phyloP scores from a whole-genome alignment of 2,329 filamentous ascomycete species.

The Cladophialophora carrionii region DNA sequence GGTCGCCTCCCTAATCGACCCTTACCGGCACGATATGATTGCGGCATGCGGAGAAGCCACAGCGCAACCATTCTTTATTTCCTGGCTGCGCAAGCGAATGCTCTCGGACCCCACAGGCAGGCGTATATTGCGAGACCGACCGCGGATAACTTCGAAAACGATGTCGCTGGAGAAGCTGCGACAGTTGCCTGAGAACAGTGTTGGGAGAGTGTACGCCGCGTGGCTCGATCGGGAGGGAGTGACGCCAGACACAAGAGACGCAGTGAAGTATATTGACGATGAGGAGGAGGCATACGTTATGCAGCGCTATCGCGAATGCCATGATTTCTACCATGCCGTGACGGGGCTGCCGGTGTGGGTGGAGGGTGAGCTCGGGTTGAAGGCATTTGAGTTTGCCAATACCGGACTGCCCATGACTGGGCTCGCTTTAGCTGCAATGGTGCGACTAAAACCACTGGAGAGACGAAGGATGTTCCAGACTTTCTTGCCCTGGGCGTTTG shows the following conservation, averaged over 20 bases:
- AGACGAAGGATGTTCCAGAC: constrained; percentile 68
- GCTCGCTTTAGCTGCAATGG: constrained; percentile 73
- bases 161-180: constrained; percentile 72
- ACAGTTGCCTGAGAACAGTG: constrained; percentile 68
- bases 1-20: constrained; percentile 67
- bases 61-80: constrained; percentile 91
- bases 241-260: constrained; percentile 80
- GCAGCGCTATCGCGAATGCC: constrained; percentile 95
- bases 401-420: constrained; percentile 95
- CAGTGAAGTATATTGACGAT: constrained; percentile 89
- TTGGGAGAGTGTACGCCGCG: constrained; percentile 79
- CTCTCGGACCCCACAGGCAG: constrained; percentile 80
- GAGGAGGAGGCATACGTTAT: constrained; percentile 97
- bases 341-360: constrained; percentile 86
- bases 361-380: constrained; percentile 97
- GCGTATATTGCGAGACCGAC: constrained; percentile 85
- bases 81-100: constrained; percentile 90
- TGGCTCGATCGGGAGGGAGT: constrained; percentile 97
- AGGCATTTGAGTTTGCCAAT: constrained; percentile 96
- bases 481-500: constrained; percentile 88
- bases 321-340: constrained; percentile 96
- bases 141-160: constrained; percentile 77
- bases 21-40: constrained; percentile 84
- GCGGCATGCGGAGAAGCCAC: constrained; percentile 93
- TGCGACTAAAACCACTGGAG: constrained; percentile 66